These are phyloP conservation scores for Pugionium cornutum DNA, from an alignment of 345 rosid genomes.

Conservation along the genomic window DNA sequence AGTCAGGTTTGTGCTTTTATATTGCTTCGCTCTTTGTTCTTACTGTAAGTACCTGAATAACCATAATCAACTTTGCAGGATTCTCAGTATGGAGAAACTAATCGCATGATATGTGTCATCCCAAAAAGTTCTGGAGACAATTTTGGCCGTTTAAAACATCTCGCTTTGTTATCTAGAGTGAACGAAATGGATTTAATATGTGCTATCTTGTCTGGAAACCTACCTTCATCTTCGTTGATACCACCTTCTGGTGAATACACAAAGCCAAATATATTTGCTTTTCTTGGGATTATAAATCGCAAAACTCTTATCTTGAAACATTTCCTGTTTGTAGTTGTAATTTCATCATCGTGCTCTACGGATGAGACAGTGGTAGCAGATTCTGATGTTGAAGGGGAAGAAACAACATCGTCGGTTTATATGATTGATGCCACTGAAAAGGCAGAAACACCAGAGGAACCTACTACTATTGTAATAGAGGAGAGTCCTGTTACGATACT, in stretches of 20 bases:
- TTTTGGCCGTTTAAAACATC: constrained; percentile 49
- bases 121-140: constrained; percentile 56
- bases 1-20: constrained; percentile 57
- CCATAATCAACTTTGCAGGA: constrained; percentile 46
- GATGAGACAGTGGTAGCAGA: constrained; percentile 96
- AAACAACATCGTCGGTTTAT: constrained; percentile 48
- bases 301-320: constrained; percentile 21
- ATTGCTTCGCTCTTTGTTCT: constrained; percentile 22
- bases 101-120: constrained; percentile 51
- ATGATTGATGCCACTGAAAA: constrained; percentile 35
- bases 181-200: constrained; percentile 67
- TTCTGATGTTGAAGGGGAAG: constrained; percentile 67
- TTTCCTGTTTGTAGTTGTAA: constrained; percentile 52
- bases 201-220: constrained; percentile 68
- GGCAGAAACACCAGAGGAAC: constrained; percentile 40
- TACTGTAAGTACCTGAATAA: constrained; percentile 19
- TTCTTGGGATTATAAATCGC: background rate
- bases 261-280: constrained; percentile 7
- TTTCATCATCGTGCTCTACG: constrained; percentile 93
- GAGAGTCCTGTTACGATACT: constrained; percentile 32
- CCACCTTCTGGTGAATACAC: constrained; percentile 58
- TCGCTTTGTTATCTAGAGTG: constrained; percentile 57
- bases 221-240: constrained; percentile 56
- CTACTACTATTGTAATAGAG: constrained; percentile 33
- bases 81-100: constrained; percentile 48